Conservation (phyloP, 2,329 filamentous ascomycete genomes). For the Aspergillus versicolor region DNA sequence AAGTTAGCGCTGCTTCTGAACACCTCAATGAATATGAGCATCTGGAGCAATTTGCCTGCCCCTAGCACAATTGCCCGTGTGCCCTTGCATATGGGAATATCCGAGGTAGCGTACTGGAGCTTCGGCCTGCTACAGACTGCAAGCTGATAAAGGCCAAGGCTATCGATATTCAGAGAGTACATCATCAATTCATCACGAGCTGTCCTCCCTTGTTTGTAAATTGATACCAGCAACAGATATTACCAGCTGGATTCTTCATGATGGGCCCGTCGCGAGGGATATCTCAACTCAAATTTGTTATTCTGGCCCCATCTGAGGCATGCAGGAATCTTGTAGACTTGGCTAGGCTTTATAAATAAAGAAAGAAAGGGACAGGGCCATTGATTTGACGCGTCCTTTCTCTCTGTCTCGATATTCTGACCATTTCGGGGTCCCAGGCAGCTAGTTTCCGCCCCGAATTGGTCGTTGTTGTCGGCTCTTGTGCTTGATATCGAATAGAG, state of each 20-base stretch:
- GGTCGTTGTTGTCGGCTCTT: background rate
- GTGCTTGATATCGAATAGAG: background rate
- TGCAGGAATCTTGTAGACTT: conserved; percentile 11
- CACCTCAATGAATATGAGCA: background rate
- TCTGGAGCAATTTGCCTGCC: background rate
- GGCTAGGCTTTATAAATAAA: conserved; percentile 3
- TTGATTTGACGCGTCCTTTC: background rate
- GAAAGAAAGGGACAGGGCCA: background rate
- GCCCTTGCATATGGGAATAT: background rate
- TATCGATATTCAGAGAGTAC: background rate
- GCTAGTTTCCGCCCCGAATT: background rate
- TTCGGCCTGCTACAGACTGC: background rate
- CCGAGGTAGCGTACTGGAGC: background rate
- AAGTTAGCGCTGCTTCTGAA: background rate
- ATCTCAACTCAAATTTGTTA: conserved; percentile 6
- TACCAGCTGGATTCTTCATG: conserved; percentile 3
- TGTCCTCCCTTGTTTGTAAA: background rate
- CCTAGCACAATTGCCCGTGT: background rate
- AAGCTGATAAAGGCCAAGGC: background rate
- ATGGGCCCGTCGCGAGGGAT: conserved; percentile 12
- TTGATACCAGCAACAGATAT: background rate
- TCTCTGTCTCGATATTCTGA: background rate
- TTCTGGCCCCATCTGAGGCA: conserved; percentile 9
- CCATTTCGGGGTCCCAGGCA: background rate
- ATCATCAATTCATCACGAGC: background rate